Percentiles rank a stretch among this genome's conserved stretches.
Conservation (phyloP, 768 basidiomycete genomes). For the Trametes punicea region DNA sequence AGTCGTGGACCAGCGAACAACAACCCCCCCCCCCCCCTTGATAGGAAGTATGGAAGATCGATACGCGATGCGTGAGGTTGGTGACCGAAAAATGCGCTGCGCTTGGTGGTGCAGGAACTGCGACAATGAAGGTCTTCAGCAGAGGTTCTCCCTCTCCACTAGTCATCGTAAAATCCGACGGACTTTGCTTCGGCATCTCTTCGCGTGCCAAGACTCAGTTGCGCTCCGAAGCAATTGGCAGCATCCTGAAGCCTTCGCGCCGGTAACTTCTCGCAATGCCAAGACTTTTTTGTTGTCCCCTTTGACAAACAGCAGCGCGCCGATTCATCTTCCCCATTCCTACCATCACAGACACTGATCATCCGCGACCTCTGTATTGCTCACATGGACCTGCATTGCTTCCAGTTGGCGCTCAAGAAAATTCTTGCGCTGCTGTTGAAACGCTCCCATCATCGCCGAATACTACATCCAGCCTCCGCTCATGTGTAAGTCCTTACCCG, state of each 20-base stretch:
- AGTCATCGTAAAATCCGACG: too few species aligned
- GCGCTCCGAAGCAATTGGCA: neutral
- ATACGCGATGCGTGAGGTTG: too few species aligned
- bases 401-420: neutral
- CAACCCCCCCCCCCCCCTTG: too few species aligned
- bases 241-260: neutral
- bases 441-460: neutral
- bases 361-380: neutral
- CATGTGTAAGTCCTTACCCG: neutral
- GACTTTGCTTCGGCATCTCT: too few species aligned
- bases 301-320: neutral
- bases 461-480: neutral
- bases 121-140: too few species aligned
- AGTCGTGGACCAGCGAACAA: too few species aligned
- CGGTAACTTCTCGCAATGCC: slow-evolving; percentile 15
- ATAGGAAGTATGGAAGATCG: too few species aligned
- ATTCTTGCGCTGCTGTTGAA: neutral
- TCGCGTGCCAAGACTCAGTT: too few species aligned
- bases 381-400: slow-evolving; percentile 10
- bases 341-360: slow-evolving; percentile 4
- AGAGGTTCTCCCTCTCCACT: too few species aligned
- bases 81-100: too few species aligned
- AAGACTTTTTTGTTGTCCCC: neutral
- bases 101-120: too few species aligned
- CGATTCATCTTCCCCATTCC: neutral